Percentiles rank a stretch among this genome's conserved stretches.
Evolutionary conservation across 2,329 filamentous ascomycete species (phyloP).

Genomic region (Phoma herbarum): DNA sequence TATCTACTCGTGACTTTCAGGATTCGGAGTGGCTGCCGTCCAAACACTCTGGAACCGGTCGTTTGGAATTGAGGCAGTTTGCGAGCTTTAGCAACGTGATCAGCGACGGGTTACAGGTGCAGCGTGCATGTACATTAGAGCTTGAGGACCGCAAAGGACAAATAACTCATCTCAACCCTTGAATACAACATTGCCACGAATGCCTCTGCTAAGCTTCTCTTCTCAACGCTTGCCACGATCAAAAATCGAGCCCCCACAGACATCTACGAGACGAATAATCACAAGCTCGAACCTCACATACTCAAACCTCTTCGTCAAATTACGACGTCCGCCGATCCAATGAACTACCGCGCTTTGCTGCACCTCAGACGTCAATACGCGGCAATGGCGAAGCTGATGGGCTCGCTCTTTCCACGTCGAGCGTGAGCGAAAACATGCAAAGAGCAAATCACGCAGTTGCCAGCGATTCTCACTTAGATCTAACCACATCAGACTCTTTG

Average conservation of each 20-base stretch:
- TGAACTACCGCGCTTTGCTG: neutral
- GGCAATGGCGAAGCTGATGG: neutral
- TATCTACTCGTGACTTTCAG: neutral
- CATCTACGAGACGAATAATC: neutral
- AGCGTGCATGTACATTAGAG: neutral
- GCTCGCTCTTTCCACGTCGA: neutral
- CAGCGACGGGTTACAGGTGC: slow-evolving; percentile 16
- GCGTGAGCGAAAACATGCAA: neutral
- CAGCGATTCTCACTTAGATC: neutral
- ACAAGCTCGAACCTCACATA: neutral
- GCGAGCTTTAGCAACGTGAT: slow-evolving; percentile 28
- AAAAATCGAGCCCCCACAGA: neutral
- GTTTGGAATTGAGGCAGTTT: slow-evolving; percentile 33
- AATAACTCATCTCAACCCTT: neutral
- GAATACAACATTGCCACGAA: neutral
- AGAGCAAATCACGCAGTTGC: neutral
- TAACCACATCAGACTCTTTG: neutral
- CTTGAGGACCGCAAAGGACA: slow-evolving; percentile 4
- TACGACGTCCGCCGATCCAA: neutral
- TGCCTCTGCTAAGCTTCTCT: neutral
- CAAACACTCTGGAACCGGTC: slow-evolving; percentile 2
- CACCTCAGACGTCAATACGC: neutral
- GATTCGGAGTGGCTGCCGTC: neutral
- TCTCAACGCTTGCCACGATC: too few species aligned
- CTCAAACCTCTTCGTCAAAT: too few species aligned